phyloP scores from a whole-genome alignment of 768 basidiomycete genomes.

The Mycena alexandri region DNA sequence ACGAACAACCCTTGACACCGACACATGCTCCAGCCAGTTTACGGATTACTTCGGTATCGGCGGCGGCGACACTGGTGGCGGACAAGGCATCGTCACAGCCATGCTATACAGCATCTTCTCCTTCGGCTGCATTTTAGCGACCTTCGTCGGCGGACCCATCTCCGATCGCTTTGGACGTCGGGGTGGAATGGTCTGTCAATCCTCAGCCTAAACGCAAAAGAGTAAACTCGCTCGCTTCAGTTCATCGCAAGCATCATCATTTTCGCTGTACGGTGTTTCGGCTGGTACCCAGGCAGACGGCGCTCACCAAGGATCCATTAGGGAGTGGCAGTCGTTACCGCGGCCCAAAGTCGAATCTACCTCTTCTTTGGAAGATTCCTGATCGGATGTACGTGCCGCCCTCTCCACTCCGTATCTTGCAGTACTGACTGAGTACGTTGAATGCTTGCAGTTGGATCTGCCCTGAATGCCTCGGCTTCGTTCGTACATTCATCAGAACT shows the following conservation, averaged over 20 bases:
- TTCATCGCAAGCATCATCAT: constrained; percentile 56
- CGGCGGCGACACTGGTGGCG: constrained; percentile 56
- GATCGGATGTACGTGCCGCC: constrained; percentile 17
- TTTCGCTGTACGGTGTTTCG: constrained; percentile 35
- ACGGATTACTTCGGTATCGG: constrained; percentile 56
- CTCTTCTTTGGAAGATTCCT: constrained; percentile 34
- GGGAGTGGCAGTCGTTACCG: constrained; percentile 33
- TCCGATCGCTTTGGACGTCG: constrained; percentile 58
- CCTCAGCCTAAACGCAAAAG: constrained; percentile 7
- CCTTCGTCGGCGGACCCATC: constrained; percentile 56
- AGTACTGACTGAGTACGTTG: neutral
- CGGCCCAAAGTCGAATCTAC: constrained; percentile 34
- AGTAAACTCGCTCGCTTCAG: constrained; percentile 40
- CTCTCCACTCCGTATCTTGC: neutral
- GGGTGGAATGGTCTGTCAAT: constrained; percentile 55
- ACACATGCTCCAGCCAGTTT: constrained; percentile 50
- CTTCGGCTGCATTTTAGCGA: constrained; percentile 49
- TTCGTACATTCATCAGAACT: constrained; percentile 57
- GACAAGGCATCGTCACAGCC: constrained; percentile 58
- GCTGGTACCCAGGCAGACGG: neutral
- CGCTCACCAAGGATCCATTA: neutral
- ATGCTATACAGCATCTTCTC: constrained; percentile 55
- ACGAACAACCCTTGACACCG: neutral
- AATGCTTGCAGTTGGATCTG: constrained; percentile 13
- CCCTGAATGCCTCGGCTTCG: constrained; percentile 23